A percentile compares a stretch with the other conserved stretches of the same genome.
phyloP scores from a whole-genome alignment of 345 rosid species.

The Sonneratia caseolaris region DNA sequence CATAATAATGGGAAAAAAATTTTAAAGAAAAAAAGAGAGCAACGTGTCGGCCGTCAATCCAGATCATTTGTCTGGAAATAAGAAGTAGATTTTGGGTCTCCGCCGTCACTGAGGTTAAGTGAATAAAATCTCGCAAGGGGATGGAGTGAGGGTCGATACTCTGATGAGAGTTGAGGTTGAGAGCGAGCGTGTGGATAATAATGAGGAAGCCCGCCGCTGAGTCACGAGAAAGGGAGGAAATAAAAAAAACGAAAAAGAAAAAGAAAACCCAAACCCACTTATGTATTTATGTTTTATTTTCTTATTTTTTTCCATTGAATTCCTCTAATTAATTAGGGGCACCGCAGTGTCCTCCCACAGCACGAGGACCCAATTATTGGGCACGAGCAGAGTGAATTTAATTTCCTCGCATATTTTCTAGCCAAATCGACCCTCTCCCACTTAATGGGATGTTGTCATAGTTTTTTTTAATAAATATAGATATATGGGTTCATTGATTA shows the following conservation, averaged over 20 bases:
- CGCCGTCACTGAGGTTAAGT: too few species aligned
- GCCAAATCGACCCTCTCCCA: neutral
- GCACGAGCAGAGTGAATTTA: neutral
- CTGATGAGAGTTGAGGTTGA: too few species aligned
- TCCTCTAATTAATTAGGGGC: neutral
- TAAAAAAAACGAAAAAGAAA: neutral
- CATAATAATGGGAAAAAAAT: too few species aligned
- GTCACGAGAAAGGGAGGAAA: neutral
- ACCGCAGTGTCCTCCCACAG: neutral
- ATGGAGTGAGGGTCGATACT: too few species aligned
- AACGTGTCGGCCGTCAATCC: too few species aligned
- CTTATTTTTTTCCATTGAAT: neutral
- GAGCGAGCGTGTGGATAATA: too few species aligned
- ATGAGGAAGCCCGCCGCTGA: slow-evolving; percentile 1
- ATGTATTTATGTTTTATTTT: neutral
- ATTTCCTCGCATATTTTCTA: neutral
- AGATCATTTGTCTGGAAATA: too few species aligned
- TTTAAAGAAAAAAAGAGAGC: neutral
- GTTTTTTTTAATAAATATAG: too few species aligned
- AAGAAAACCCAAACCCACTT: too few species aligned
- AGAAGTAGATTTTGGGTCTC: too few species aligned
- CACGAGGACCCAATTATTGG: slow-evolving; percentile 1
- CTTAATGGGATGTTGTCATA: neutral
- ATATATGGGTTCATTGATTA: too few species aligned
- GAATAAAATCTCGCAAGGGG: too few species aligned